Conservation (phyloP, 2,329 filamentous ascomycete genomes). For the Zasmidium cellare region DNA sequence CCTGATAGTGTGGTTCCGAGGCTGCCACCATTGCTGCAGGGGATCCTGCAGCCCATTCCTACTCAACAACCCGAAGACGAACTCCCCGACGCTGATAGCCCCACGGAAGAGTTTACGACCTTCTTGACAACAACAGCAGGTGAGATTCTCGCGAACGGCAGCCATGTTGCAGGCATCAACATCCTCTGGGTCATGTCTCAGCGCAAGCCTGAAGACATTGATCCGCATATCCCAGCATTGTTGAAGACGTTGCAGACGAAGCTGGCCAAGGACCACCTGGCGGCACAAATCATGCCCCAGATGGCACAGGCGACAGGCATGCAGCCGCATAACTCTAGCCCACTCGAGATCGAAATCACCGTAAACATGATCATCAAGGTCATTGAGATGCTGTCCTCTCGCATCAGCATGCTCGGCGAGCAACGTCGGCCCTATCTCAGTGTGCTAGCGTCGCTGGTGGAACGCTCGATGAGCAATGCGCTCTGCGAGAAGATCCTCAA, state of each 20-base stretch:
- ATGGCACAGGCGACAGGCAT: constrained; percentile 47
- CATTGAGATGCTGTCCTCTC: constrained; percentile 85
- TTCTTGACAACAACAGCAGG: constrained; percentile 84
- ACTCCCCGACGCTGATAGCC: constrained; percentile 63
- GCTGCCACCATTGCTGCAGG: constrained; percentile 73
- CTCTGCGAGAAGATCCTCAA: constrained; percentile 90
- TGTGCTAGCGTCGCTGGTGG: constrained; percentile 89
- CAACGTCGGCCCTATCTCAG: constrained; percentile 91
- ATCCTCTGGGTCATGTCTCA: constrained; percentile 89
- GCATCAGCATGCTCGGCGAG: constrained; percentile 91
- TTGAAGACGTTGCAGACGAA: constrained; percentile 95
- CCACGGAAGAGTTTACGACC: constrained; percentile 82
- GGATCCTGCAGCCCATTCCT: constrained; percentile 86
- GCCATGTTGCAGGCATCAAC: constrained; percentile 87
- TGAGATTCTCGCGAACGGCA: constrained; percentile 72
- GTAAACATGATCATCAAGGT: constrained; percentile 91
- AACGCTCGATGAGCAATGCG: constrained; percentile 84
- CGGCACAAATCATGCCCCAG: constrained; percentile 64
- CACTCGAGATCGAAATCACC: constrained; percentile 83
- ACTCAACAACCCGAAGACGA: constrained; percentile 76
- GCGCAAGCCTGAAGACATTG: constrained; percentile 81
- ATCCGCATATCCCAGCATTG: constrained; percentile 80
- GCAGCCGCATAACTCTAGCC: constrained; percentile 58
- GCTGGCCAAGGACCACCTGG: constrained; percentile 87
- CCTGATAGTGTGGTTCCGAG: constrained; percentile 62